Base-by-base conservation (phyloP, 2,329 filamentous ascomycete genomes). In the Cryphonectria radicalis region DNA sequence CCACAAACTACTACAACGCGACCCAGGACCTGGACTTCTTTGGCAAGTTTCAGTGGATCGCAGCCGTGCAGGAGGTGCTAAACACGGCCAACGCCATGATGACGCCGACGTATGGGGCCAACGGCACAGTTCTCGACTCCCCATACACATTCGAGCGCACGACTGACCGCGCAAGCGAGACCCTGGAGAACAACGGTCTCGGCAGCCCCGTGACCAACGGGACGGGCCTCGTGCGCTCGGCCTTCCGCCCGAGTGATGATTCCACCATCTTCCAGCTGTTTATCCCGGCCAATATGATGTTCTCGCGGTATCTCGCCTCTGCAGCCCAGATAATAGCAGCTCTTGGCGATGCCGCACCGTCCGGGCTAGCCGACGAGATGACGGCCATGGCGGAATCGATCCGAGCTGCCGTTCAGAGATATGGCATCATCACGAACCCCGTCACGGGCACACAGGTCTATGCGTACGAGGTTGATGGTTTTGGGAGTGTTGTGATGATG, bases 211-310 rank as follows among this genome's bases (percentile, higher is more conserved):
- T 97, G 1, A 91, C 90, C 68, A 89, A 89, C 42, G 80, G 93
- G 87, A 96, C 94, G 1, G 94, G 94, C 0, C 87, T 98, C 66
- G 88, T 98, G 59, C 89, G 95, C 69, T 95, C 92, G 75, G 94
- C 94, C 42, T 98, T 98, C 84, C 88, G 95, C 0, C 95, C 95
- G 0, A 95, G 92, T 71, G 95, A 98, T 79, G 95, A 98, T 79
- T 90, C 93, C 19, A 93, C 92, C 0, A 92, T 93, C 55, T 91
- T 94, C 73, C 93, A 95, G 78, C 95, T 94, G 80, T 90, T 97
- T 76, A 93, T 98, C 76, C 95, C 95, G 0, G 91, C 92, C 43
- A 98, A 98, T 79, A 94, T 94, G 91, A 93, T 93, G 91, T 90
- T 94, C 74, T 85, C 90, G 43, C 82, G 86, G 32, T 92, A 90